These are phyloP conservation scores for Sporobolus alterniflorus DNA, from an alignment of 202 grass and related monocot species.

Conservation along the genomic window DNA sequence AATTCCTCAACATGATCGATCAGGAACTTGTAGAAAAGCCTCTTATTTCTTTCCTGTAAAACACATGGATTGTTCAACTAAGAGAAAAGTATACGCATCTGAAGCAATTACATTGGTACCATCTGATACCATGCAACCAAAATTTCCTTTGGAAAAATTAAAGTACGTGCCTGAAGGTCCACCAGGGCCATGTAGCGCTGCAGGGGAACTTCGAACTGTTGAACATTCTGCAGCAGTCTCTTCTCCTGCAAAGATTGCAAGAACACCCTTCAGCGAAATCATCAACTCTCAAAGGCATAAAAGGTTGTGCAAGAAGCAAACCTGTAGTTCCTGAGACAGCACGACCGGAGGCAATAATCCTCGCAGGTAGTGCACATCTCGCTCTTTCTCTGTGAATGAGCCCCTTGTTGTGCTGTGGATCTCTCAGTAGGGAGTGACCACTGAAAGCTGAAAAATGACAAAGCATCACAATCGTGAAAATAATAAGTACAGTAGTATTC, in stretches of 20 bases:
- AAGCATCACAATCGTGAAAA: neutral
- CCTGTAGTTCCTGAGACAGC: slow-evolving; percentile 78
- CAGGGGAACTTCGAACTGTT: slow-evolving; percentile 66
- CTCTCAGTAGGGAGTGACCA: slow-evolving; percentile 78
- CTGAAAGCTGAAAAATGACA: slow-evolving; percentile 31
- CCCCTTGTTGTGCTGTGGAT: slow-evolving; percentile 94
- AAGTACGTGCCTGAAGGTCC: slow-evolving; percentile 72
- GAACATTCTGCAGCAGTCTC: slow-evolving; percentile 82
- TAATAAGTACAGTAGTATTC: neutral
- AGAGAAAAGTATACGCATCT: neutral
- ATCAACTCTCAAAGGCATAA: neutral
- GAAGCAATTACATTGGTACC: neutral
- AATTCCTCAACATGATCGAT: slow-evolving; percentile 91
- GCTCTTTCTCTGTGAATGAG: slow-evolving; percentile 92
- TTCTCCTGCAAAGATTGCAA: slow-evolving; percentile 64
- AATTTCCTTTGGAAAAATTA: neutral
- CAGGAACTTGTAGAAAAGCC: slow-evolving; percentile 90
- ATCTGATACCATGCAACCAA: neutral
- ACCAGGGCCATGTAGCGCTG: slow-evolving; percentile 82
- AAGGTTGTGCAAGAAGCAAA: slow-evolving; percentile 9
- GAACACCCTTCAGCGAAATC: neutral
- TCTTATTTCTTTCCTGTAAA: slow-evolving; percentile 85
- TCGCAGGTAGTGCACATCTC: slow-evolving; percentile 87
- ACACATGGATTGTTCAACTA: neutral
- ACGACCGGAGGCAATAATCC: slow-evolving; percentile 78